Evolutionary conservation across 169 alveolate genomes (phyloP).

Genomic region (Miamiensis avidus): DNA sequence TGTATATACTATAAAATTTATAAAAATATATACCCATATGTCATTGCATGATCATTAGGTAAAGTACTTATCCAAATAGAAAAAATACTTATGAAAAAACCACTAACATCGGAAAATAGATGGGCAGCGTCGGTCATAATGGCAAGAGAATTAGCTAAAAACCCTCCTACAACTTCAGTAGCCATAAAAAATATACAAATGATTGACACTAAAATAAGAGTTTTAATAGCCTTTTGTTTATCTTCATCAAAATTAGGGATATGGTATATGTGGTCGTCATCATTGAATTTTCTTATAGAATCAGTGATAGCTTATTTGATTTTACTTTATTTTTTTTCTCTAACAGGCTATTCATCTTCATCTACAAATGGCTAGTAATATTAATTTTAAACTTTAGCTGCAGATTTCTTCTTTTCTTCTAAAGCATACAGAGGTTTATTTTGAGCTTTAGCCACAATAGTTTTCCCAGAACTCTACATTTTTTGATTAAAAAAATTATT

Average conservation of each 20-base stretch:
- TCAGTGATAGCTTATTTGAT: too few species aligned
- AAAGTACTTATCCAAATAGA: slow-evolving; percentile 86
- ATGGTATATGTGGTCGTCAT: slow-evolving; percentile 27
- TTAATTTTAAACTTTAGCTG: too few species aligned
- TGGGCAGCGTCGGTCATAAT: slow-evolving; percentile 96
- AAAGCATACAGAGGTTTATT: too few species aligned
- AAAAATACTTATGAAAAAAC: slow-evolving; percentile 88
- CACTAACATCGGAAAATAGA: slow-evolving; percentile 92
- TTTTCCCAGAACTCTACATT: too few species aligned
- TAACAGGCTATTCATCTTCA: too few species aligned
- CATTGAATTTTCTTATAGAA: too few species aligned
- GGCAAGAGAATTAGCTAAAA: slow-evolving; percentile 86
- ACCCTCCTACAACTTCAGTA: slow-evolving; percentile 83
- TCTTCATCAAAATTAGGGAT: slow-evolving; percentile 33
- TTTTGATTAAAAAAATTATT: too few species aligned
- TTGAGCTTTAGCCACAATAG: too few species aligned
- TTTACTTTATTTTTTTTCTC: too few species aligned
- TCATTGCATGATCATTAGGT: slow-evolving; percentile 87
- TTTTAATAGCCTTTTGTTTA: slow-evolving; percentile 22
- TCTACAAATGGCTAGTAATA: too few species aligned
- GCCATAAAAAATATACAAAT: slow-evolving; percentile 31
- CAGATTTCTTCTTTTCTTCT: too few species aligned
- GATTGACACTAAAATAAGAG: slow-evolving; percentile 13
- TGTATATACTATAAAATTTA: too few species aligned
- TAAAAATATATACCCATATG: slow-evolving; percentile 82